A percentile compares a stretch with the other conserved stretches of the same genome.
These are phyloP conservation scores for Chlorella sorokiniana DNA, from an alignment of 139 green algal genomes.

Conservation along the genomic window DNA sequence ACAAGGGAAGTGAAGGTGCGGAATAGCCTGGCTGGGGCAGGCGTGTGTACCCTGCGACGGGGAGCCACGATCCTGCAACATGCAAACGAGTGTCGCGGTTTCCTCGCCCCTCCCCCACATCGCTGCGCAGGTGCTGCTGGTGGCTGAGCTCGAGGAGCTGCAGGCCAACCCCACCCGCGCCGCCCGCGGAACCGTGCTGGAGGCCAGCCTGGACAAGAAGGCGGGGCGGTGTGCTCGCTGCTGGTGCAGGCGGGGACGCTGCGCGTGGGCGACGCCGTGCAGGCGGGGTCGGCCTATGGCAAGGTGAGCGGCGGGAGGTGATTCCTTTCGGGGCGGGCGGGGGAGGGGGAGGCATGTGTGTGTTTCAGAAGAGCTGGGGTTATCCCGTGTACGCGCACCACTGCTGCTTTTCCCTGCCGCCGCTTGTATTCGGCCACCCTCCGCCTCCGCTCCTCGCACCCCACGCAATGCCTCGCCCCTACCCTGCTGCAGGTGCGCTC, in stretches of 20 bases:
- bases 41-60: neutral
- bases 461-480: neutral
- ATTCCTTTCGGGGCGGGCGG: neutral
- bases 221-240: conserved; percentile 85
- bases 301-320: conserved; percentile 63
- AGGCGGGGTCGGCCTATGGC: conserved; percentile 74
- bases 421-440: neutral
- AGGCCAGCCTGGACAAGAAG: conserved; percentile 90
- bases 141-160: conserved; percentile 88
- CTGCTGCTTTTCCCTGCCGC: neutral
- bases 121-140: conserved; percentile 66
- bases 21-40: neutral
- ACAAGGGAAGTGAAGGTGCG: too few relatives aligned
- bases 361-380: too few relatives aligned
- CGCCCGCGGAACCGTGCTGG: conserved; percentile 91
- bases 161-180: conserved; percentile 71
- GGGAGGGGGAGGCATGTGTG: neutral
- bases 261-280: conserved; percentile 81
- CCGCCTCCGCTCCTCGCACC: neutral
- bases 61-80: neutral
- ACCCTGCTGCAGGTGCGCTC: conserved; percentile 59
- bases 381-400: too few relatives aligned
- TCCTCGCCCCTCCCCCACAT: neutral
- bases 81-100: neutral
- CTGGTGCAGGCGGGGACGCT: conserved; percentile 93